Conservation (phyloP, 139 green algal genomes). For the Pseudopediastrum boryanum region DNA sequence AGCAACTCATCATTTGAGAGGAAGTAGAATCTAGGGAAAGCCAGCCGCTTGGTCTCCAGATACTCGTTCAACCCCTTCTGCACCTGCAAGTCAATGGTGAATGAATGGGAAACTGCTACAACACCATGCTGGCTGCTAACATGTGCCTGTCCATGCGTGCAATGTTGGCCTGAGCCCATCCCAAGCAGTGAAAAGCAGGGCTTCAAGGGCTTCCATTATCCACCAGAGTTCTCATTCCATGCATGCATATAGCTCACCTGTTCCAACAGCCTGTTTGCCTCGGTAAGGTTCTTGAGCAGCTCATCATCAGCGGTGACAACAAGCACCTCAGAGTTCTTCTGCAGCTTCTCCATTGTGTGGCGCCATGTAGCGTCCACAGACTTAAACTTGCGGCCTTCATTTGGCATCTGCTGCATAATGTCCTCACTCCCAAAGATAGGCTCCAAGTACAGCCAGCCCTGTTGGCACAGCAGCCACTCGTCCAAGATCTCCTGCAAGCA, state of each 20-base stretch:
- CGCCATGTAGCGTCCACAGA: conserved; percentile 81
- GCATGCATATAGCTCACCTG: conserved; percentile 49
- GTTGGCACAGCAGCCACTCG: conserved; percentile 79
- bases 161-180: too few species aligned
- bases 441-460: conserved; percentile 85
- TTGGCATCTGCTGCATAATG: conserved; percentile 90
- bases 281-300: conserved; percentile 72
- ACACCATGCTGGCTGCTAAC: too few species aligned
- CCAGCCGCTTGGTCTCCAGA: conserved; percentile 84
- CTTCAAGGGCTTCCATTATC: too few species aligned
- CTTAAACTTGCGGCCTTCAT: conserved; percentile 85
- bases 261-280: conserved; percentile 82
- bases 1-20: conserved; percentile 85
- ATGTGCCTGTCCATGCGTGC: too few species aligned
- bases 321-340: conserved; percentile 72
- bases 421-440: conserved; percentile 87
- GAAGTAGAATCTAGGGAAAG: conserved; percentile 88
- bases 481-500: conserved; percentile 76
- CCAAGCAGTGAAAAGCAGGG: too few species aligned
- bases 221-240: too few species aligned
- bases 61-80: conserved; percentile 84
- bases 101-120: too few species aligned
- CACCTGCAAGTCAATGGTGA: conserved; percentile 50
- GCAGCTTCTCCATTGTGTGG: conserved; percentile 75
- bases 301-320: conserved; percentile 72